These are phyloP conservation scores for Bonnemaisonia californica DNA, from an alignment of 31 red algal species.

Conservation along the genomic window DNA sequence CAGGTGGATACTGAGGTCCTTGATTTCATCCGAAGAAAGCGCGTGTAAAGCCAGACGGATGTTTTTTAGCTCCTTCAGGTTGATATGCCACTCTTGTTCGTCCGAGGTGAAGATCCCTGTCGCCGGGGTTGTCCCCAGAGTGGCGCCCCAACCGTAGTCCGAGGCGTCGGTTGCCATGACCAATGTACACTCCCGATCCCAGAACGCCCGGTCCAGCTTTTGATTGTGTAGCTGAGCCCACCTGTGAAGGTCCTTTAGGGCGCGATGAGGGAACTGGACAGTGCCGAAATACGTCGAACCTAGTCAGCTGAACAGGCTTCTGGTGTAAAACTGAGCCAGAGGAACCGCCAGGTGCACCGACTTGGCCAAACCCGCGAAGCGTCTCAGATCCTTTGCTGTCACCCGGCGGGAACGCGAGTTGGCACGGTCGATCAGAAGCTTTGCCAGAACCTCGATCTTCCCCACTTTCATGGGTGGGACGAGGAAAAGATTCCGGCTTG, in stretches of 20 bases:
- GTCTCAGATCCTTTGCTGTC: background rate
- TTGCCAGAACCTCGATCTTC: background rate
- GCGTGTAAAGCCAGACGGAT: background rate
- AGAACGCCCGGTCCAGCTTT: background rate
- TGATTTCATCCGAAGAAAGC: background rate
- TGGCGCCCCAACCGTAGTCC: background rate
- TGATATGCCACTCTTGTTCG: background rate
- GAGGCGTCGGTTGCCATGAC: background rate
- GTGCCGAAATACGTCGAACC: background rate
- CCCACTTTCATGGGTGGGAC: background rate
- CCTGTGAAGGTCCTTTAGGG: background rate
- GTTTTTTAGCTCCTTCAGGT: background rate
- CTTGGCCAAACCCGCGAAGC: background rate
- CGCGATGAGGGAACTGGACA: background rate
- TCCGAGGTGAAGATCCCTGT: too few relatives aligned
- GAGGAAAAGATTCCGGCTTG: background rate
- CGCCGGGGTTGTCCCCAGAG: background rate
- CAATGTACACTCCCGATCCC: background rate
- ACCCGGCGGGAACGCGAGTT: background rate
- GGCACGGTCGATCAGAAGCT: background rate
- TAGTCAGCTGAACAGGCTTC: background rate
- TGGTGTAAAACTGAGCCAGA: slow-evolving; percentile 1
- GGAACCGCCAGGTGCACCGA: background rate
- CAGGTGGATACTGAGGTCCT: background rate
- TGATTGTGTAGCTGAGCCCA: background rate